Base-by-base conservation (phyloP, 352 stramenopile species). In the Phytophthora constricta region DNA sequence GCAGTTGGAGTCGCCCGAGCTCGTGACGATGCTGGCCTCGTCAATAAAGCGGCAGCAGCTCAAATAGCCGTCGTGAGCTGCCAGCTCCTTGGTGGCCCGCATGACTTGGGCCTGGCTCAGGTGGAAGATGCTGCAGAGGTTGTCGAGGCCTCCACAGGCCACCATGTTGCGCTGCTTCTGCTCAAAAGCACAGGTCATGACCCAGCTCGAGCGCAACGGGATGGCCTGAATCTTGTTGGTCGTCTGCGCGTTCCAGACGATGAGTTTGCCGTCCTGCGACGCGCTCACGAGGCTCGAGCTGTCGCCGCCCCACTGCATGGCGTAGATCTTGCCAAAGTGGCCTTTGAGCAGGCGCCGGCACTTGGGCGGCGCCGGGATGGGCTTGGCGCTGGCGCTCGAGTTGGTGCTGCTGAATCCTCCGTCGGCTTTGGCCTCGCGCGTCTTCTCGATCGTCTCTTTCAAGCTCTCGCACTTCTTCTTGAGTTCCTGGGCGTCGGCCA, bases 101-200 rank as follows among this genome's bases (percentile, higher is more conserved):
- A 98, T 93, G 53, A 96, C 89, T 66, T 95, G 87, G 2, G 85
- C 82, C 60, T 97, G 85, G 39, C 83, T 92, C 9, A 99, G 79
- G 69, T 98, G 95, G 77, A 99, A 99, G 67, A 99, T 98, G n/a
- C 97, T 99, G 82, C 98, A 99, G 46, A 99, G 79, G 82, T 99
- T 99, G 79, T 99, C 97, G 7, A 99, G 84, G 11, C 98, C 98
- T 45, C 98, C 98, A 73, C 97, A 99, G 1, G 98, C 98, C 37
- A 99, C 96, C 79, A 99, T 93, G 70, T 98, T 97, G 59, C 96
- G 92, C 64, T 98, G 93, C 46, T 95, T 95, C 72, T 98, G 97
- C 84, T 99, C 98, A 68, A 99, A 99, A 5, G 97, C 97, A 65
- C 98, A 99, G 8, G 97, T 99, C 98, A 99, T 99, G 59, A 99